Percentiles rank a stretch among this genome's conserved stretches.
Evolutionary conservation across 257 asterid genomes (phyloP).

Genomic region (Solanum clarkiae): DNA sequence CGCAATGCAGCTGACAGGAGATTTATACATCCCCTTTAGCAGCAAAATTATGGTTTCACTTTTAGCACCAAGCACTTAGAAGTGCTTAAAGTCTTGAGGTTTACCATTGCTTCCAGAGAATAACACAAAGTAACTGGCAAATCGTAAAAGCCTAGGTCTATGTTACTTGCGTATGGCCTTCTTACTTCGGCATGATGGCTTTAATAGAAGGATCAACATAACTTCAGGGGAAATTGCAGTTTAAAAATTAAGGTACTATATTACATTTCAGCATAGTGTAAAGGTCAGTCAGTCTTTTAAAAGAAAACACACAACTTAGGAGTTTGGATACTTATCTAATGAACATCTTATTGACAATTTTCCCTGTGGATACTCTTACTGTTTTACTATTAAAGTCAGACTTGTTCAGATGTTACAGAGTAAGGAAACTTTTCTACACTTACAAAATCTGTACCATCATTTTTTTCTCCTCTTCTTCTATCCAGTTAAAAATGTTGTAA

Average conservation of each 20-base stretch:
- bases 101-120: not conserved
- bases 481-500: not conserved
- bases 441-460: not conserved
- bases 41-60: not conserved
- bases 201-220: not conserved
- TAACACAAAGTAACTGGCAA: not conserved
- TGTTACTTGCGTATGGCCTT: not conserved
- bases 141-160: not conserved
- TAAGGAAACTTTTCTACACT: not conserved
- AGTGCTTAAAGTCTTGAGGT: not conserved
- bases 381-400: not conserved
- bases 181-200: not conserved
- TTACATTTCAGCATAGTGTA: not conserved
- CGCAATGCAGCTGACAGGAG: not conserved
- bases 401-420: not conserved
- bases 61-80: not conserved
- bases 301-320: not conserved
- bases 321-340: not conserved
- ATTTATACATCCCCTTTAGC: not conserved
- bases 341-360: not conserved
- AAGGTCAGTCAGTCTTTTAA: not conserved
- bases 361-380: not conserved
- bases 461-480: not conserved
- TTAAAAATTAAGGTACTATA: not conserved
- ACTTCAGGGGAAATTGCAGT: not conserved